Evolutionary conservation across 2,329 filamentous ascomycete genomes (phyloP).

Genomic region (Byssoonygena ceratinophila): DNA sequence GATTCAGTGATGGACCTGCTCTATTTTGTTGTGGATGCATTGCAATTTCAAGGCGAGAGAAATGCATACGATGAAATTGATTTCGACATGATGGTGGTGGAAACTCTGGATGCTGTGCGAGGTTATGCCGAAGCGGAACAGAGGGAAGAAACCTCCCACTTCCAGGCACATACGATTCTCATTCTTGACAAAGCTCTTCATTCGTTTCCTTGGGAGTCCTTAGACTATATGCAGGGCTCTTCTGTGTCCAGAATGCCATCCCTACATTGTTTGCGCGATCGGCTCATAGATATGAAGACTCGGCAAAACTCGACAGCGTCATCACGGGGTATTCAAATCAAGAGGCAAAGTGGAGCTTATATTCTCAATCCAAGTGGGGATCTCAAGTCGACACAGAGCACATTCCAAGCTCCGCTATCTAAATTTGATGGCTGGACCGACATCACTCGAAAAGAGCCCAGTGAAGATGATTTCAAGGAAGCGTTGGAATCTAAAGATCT

Average conservation of each 20-base stretch:
- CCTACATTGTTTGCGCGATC: constrained; percentile 65
- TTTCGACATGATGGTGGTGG: constrained; percentile 81
- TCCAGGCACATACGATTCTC: constrained; percentile 61
- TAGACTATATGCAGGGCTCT: constrained; percentile 69
- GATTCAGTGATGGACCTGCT: constrained; percentile 84
- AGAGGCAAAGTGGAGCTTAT: constrained; percentile 44
- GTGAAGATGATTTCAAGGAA: constrained; percentile 63
- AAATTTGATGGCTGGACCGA: constrained; percentile 51
- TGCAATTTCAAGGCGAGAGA: constrained; percentile 90
- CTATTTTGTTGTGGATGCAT: constrained; percentile 90
- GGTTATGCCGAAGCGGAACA: constrained; percentile 54
- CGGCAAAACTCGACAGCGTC: constrained; percentile 13
- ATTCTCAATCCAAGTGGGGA: constrained; percentile 86
- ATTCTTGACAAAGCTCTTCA: constrained; percentile 87
- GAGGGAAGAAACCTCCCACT: constrained; percentile 15
- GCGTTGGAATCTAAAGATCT: constrained; percentile 58
- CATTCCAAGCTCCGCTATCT: constrained; percentile 58
- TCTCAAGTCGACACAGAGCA: constrained; percentile 65
- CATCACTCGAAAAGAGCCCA: constrained; percentile 58
- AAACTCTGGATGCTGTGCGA: constrained; percentile 72
- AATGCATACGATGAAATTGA: constrained; percentile 98
- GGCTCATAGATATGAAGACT: constrained; percentile 44
- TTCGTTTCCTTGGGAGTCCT: constrained; percentile 87
- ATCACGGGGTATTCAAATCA: constrained; percentile 44
- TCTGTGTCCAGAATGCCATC: constrained; percentile 84